A percentile compares a stretch with the other conserved stretches of the same genome.
Conservation (phyloP, 495 filamentous ascomycete genomes). For the Tuber calosporum region DNA sequence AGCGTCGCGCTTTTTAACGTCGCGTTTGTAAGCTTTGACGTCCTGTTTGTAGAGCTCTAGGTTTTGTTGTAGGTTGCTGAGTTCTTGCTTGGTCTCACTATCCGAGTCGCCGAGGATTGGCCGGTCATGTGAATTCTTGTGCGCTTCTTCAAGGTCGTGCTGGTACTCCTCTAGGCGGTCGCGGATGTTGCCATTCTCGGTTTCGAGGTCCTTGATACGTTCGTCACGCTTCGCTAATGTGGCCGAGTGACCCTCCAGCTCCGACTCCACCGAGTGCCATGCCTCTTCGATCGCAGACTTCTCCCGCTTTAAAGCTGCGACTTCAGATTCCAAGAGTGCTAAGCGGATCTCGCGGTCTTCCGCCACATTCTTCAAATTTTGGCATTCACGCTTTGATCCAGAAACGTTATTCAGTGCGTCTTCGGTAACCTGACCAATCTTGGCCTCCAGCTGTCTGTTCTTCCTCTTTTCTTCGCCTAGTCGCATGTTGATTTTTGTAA, state of each 20-base stretch:
- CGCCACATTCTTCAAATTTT: slow-evolving; percentile 29
- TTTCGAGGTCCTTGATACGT: slow-evolving; percentile 23
- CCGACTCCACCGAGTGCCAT: slow-evolving; percentile 16
- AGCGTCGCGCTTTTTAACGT: slow-evolving; percentile 36
- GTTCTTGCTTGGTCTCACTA: slow-evolving; percentile 4
- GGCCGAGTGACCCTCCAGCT: slow-evolving; percentile 20
- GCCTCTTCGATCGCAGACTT: slow-evolving; percentile 29
- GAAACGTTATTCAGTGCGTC: slow-evolving; percentile 38
- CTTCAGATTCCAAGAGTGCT: slow-evolving; percentile 26
- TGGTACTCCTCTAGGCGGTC: slow-evolving; percentile 26
- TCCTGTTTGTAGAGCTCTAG: slow-evolving; percentile 38
- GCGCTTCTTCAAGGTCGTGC: slow-evolving; percentile 22
- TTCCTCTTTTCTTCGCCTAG: slow-evolving; percentile 40
- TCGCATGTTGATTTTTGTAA: slow-evolving; percentile 32
- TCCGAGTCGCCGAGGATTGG: not conserved
- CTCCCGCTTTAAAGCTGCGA: slow-evolving; percentile 25
- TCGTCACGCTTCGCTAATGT: slow-evolving; percentile 20
- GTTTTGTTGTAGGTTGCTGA: slow-evolving; percentile 20
- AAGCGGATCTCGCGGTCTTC: slow-evolving; percentile 30
- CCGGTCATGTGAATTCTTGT: not conserved
- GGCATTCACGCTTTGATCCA: slow-evolving; percentile 26
- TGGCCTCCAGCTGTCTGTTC: slow-evolving; percentile 31
- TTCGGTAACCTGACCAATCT: slow-evolving; percentile 30
- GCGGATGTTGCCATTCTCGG: slow-evolving; percentile 16
- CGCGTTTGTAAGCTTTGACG: slow-evolving; percentile 33